Conservation (phyloP, 192 early-diverging fungal species). For the Gonapodya sp. region DNA sequence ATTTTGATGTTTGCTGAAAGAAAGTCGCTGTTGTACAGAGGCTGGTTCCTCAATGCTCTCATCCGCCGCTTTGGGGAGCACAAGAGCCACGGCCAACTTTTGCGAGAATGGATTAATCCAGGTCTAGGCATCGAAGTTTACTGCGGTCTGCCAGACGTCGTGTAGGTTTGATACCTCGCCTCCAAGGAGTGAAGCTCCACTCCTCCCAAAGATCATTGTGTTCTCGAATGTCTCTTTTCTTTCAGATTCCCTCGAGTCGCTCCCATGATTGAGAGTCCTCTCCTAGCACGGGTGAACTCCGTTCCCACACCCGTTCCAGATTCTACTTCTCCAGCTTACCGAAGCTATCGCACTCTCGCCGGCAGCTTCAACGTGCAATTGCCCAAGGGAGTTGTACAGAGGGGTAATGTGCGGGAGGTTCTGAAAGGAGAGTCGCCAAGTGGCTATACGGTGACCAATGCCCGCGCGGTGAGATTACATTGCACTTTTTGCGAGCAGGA, state of each 20-base stretch:
- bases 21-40: not conserved
- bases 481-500: no score
- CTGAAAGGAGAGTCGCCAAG: not conserved
- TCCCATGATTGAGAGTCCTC: not conserved
- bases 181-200: not conserved
- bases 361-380: not conserved
- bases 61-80: not conserved
- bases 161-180: no score
- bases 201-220: no score
- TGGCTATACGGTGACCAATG: not conserved
- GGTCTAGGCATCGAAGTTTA: not conserved
- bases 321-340: not conserved
- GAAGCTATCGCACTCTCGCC: not conserved
- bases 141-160: constrained; percentile 1
- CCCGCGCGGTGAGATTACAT: no score
- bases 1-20: no score
- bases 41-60: constrained; percentile 1
- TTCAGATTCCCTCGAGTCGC: constrained; percentile 46
- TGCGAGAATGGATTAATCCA: not conserved
- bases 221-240: not conserved
- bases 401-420: not conserved
- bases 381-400: not conserved
- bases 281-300: not conserved
- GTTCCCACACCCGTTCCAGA: not conserved
- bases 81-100: not conserved